Base-by-base conservation (phyloP, 2,329 filamentous ascomycete genomes). In the Ascochyta pisi region DNA sequence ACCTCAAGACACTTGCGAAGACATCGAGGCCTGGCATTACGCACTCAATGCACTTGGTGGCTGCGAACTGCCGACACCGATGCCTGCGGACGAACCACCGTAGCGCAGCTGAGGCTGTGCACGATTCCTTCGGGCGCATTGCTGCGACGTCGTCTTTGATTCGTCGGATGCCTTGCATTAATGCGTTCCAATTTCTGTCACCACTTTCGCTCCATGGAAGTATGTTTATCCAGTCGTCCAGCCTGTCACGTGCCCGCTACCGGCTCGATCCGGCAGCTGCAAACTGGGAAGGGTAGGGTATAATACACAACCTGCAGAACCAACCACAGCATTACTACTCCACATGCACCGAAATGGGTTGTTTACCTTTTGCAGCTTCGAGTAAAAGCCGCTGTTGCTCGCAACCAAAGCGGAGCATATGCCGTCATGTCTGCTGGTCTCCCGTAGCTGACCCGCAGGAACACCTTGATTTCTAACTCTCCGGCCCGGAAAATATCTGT, bases 21-120 rank as follows among this genome's bases (percentile, higher is more conserved):
- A 45, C 45, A 34, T 44, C 46, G 15, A 50, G 42, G 38, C 53
- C 47, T 51, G 47, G 56, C 62, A 62, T 64, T 65, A 61, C 55
- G 61, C 53, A 58, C 57, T 58, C 41, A 31, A 56, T 57, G 56
- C 60, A 60, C n/a, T 19, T 50, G 39, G 51, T 52, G 53, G 47
- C 45, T 42, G 29, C 13, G 24, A 46, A 29, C 12, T 43, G 51
- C 60, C 61, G 53, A 60, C 48, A 5, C 59, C 63, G 59, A 62
- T n/a, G 12, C 16, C 31, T 33, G 12, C 51, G 47, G 47, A 40
- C 61, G 44, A 64, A 65, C 55, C 54, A 60, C 37, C 16, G 49
- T 35, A 37, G 19, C 39, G 42, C 57, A 47, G 43, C 42, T 51
- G 53, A 37, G 53, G 53, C 53, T 56, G 53, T 56, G 53, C 47